phyloP scores from a whole-genome alignment of 1,284 basidiomycete genomes.

The Singerocomus inundabilis region DNA sequence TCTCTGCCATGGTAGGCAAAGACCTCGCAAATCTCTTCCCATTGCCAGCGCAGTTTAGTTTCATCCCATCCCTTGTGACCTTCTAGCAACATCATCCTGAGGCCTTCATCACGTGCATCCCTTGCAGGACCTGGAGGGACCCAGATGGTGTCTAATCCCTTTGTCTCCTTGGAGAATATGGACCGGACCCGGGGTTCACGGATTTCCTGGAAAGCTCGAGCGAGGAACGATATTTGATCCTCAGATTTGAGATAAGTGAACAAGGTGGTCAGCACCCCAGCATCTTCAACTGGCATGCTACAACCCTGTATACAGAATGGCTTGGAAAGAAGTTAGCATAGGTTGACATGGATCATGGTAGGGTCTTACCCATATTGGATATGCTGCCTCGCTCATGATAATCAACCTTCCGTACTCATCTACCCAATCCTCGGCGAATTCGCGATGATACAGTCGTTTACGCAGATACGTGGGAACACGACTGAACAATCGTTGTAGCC shows the following conservation, averaged over 20 bases:
- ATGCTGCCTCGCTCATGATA: slow-evolving; percentile 48
- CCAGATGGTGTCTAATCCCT: slow-evolving; percentile 25
- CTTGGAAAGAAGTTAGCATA: slow-evolving; percentile 24
- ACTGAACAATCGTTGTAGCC: slow-evolving; percentile 27
- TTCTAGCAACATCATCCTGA: slow-evolving; percentile 29
- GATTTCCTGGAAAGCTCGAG: slow-evolving; percentile 45
- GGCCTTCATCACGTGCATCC: slow-evolving; percentile 38
- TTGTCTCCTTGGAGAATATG: slow-evolving; percentile 31
- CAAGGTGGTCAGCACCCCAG: slow-evolving; percentile 43
- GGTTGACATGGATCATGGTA: background rate
- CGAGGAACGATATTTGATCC: slow-evolving; percentile 41
- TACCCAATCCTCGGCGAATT: slow-evolving; percentile 36
- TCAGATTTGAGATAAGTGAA: slow-evolving; percentile 42
- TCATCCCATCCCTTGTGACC: slow-evolving; percentile 35
- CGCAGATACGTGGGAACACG: slow-evolving; percentile 25
- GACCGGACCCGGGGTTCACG: slow-evolving; percentile 34
- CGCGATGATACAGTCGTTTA: slow-evolving; percentile 28
- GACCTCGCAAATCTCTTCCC: slow-evolving; percentile 42
- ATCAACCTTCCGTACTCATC: slow-evolving; percentile 40
- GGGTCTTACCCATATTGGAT: slow-evolving; percentile 39
- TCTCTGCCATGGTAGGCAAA: slow-evolving; percentile 46
- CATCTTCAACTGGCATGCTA: slow-evolving; percentile 39
- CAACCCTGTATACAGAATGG: slow-evolving; percentile 36
- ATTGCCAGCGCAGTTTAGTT: slow-evolving; percentile 36
- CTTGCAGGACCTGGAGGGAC: slow-evolving; percentile 41